These are phyloP conservation scores for Raphanus sativus DNA, from an alignment of 345 rosid species.

Conservation along the genomic window DNA sequence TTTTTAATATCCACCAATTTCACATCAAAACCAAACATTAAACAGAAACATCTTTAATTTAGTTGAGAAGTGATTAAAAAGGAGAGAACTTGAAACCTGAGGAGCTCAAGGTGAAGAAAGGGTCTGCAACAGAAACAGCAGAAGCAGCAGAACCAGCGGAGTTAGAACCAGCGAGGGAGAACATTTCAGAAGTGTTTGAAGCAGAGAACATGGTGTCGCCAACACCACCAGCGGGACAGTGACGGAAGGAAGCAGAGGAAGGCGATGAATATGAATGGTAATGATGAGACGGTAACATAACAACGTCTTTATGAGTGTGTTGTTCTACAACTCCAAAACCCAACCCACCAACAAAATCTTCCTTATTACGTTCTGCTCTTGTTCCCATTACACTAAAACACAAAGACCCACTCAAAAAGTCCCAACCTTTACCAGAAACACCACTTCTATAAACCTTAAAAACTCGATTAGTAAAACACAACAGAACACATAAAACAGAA, in stretches of 20 bases:
- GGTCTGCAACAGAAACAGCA: slow-evolving; percentile 35
- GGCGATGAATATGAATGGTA: slow-evolving; percentile 25
- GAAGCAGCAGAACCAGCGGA: slow-evolving; percentile 19
- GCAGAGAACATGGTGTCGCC: slow-evolving; percentile 47
- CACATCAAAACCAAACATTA: too few relatives aligned
- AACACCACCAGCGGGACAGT: slow-evolving; percentile 36
- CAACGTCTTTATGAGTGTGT: slow-evolving; percentile 29
- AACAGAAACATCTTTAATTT: not conserved
- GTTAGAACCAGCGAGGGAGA: slow-evolving; percentile 47
- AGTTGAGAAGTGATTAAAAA: slow-evolving; percentile 9
- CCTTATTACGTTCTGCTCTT: slow-evolving; percentile 28
- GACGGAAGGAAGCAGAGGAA: slow-evolving; percentile 17
- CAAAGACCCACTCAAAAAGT: not conserved
- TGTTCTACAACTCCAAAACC: slow-evolving; percentile 48
- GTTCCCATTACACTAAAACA: slow-evolving; percentile 31
- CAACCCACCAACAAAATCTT: slow-evolving; percentile 42
- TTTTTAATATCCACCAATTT: not conserved
- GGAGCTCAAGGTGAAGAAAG: slow-evolving; percentile 41
- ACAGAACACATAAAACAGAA: not conserved
- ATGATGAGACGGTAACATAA: slow-evolving; percentile 38
- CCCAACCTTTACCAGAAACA: slow-evolving; percentile 11
- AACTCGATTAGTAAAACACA: not conserved
- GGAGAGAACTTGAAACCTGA: slow-evolving; percentile 43
- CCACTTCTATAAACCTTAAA: slow-evolving; percentile 1
- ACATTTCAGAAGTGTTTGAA: slow-evolving; percentile 42